phyloP scores from a whole-genome alignment of 139 green algal species.

The Asterochloris sp. region DNA sequence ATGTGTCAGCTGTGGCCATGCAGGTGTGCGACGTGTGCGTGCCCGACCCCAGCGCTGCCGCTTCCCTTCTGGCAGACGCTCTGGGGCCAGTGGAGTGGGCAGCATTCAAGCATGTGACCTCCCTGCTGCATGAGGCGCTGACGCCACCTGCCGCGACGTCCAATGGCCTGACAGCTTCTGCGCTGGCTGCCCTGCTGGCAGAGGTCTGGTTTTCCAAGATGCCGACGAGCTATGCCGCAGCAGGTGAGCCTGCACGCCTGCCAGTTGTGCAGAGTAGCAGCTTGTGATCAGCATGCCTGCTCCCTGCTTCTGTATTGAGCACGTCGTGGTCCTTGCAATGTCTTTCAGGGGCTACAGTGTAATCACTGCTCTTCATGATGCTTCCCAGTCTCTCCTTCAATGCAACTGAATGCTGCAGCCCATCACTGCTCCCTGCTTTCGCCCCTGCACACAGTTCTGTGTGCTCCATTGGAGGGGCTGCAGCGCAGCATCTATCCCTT shows the following conservation, averaged over 20 bases:
- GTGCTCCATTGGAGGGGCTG: neutral
- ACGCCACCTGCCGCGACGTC: neutral
- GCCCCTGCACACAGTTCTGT: neutral
- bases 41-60: conserved; percentile 14
- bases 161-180: conserved; percentile 8
- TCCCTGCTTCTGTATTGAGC: neutral
- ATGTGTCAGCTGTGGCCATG: no score
- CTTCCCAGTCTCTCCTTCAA: neutral
- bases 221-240: conserved; percentile 1
- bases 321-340: neutral
- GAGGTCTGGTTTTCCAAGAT: conserved; percentile 18
- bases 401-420: neutral
- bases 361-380: neutral
- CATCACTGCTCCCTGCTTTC: neutral
- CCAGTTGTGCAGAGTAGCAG: neutral
- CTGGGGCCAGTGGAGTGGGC: conserved; percentile 24
- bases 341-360: neutral
- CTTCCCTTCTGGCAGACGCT: conserved; percentile 23
- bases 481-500: neutral
- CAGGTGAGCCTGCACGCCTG: conserved; percentile 7
- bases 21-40: conserved; percentile 28
- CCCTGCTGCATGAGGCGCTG: conserved; percentile 14
- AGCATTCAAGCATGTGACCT: conserved; percentile 17
- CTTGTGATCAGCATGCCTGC: neutral
- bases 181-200: conserved; percentile 22